phyloP scores from a whole-genome alignment of 202 grass and related monocot genomes.

The Zizania palustris region DNA sequence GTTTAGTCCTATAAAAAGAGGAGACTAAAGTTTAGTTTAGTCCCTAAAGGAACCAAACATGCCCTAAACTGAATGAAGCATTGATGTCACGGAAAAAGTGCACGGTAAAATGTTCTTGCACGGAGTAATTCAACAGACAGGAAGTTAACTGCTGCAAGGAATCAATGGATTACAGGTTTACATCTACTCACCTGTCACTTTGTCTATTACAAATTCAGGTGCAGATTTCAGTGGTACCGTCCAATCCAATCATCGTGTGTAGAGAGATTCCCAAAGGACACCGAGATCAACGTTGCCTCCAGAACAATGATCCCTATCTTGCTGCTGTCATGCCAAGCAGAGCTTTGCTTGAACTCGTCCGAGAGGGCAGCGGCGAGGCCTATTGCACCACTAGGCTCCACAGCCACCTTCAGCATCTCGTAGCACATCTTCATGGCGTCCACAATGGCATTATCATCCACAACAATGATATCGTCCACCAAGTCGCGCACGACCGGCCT shows the following conservation, averaged over 20 bases:
- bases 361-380: constrained; percentile 79
- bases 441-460: constrained; percentile 72
- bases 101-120: no score
- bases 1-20: no score
- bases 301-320: constrained; percentile 87
- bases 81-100: no score
- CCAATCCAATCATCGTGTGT: constrained; percentile 32
- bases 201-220: not conserved
- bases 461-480: constrained; percentile 79
- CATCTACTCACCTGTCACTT: not conserved
- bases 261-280: constrained; percentile 73
- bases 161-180: not conserved
- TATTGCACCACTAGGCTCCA: constrained; percentile 77
- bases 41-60: no score
- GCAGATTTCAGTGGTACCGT: not conserved
- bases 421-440: constrained; percentile 92
- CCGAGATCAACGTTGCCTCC: constrained; percentile 80
- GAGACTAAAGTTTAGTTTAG: no score
- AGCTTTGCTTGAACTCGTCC: constrained; percentile 65
- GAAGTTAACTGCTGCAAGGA: not conserved
- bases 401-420: constrained; percentile 78
- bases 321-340: constrained; percentile 64
- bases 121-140: no score
- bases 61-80: no score
- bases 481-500: constrained; percentile 90